These are phyloP conservation scores for Neurospora sp. DNA, from an alignment of 495 filamentous ascomycete genomes.

Conservation along the genomic window DNA sequence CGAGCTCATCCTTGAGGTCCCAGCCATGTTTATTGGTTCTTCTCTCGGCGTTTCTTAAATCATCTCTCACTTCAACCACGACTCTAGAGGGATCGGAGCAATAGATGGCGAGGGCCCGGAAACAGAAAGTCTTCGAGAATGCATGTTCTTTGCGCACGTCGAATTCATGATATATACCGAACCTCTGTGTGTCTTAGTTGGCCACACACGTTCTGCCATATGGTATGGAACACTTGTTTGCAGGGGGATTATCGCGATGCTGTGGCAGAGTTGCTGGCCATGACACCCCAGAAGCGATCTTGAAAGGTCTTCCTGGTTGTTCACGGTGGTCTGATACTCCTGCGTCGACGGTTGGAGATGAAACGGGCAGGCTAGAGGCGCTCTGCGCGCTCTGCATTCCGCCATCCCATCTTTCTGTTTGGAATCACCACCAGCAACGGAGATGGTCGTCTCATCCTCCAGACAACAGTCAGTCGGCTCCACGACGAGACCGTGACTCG, in stretches of 20 bases:
- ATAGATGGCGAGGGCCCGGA: not conserved
- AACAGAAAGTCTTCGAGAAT: not conserved
- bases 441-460: not conserved
- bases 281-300: not conserved
- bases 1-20: not conserved
- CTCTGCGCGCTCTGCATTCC: not conserved
- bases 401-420: not conserved
- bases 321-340: not conserved
- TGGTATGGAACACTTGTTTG: not conserved
- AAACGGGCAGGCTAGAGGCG: not conserved
- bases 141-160: not conserved
- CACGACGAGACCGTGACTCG: not conserved
- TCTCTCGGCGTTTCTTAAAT: not conserved
- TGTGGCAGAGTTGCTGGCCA: not conserved
- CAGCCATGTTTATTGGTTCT: not conserved
- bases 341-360: not conserved
- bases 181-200: not conserved
- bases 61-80: not conserved
- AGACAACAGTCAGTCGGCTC: not conserved
- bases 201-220: not conserved
- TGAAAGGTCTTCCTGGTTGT: not conserved
- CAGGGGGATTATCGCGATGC: not conserved
- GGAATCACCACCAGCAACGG: not conserved
- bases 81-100: not conserved
- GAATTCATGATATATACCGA: not conserved